Evolutionary conservation across 495 filamentous ascomycete genomes (phyloP).

Genomic region (Aspergillus sclerotiicarbonarius): DNA sequence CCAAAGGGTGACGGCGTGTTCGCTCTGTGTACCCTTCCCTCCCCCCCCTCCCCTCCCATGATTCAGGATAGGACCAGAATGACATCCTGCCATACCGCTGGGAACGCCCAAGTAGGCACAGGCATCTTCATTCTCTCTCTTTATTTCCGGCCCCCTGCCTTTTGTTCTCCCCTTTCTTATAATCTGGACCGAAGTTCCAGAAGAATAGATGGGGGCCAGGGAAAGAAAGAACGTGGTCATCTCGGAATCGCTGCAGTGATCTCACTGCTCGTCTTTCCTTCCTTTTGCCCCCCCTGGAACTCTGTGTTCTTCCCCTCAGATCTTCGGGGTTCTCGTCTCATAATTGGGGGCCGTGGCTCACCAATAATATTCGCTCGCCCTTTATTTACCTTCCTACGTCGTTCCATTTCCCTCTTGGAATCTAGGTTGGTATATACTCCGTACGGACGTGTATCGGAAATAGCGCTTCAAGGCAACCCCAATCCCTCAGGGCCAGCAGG

Average conservation of each 20-base stretch:
- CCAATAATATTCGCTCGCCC: background rate
- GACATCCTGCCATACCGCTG: background rate
- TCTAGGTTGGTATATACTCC: conserved; percentile 10
- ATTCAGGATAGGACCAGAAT: background rate
- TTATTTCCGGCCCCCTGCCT: background rate
- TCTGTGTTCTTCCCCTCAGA: background rate
- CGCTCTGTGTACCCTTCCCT: background rate
- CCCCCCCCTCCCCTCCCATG: background rate
- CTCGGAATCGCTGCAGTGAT: conserved; percentile 10
- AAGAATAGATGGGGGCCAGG: background rate
- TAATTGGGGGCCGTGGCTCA: background rate
- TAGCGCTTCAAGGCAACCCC: conserved; percentile 8
- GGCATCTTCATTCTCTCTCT: background rate
- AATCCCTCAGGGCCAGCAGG: background rate
- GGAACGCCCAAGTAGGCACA: background rate
- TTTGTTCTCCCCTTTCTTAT: background rate
- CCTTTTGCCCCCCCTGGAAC: conserved; percentile 3
- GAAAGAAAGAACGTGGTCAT: conserved; percentile 12
- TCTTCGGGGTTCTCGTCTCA: background rate
- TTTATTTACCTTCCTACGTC: background rate
- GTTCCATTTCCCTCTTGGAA: conserved; percentile 1
- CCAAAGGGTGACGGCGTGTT: background rate
- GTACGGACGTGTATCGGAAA: conserved; percentile 1
- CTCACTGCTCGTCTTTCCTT: background rate
- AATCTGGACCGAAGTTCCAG: background rate